Percentiles rank a stretch among this genome's conserved stretches.
phyloP scores from a whole-genome alignment of 2,329 filamentous ascomycete species.

The Dactylonectria estremocensis region DNA sequence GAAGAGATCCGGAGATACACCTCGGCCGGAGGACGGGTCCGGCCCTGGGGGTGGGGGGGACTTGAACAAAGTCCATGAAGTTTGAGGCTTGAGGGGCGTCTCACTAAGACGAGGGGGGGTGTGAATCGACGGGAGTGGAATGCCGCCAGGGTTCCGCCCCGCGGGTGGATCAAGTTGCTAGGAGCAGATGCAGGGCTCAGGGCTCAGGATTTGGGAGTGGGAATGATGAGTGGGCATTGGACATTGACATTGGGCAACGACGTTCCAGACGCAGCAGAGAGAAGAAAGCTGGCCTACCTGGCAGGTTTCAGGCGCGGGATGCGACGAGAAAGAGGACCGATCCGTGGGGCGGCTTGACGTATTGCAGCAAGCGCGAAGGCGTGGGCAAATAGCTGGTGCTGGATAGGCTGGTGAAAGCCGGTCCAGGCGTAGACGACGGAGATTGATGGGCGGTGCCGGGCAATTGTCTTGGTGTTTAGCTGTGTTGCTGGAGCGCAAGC shows the following conservation, averaged over 20 bases:
- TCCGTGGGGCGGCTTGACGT: conserved; percentile 22
- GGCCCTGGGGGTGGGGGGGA: conserved; percentile 40
- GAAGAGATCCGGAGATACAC: conserved; percentile 47
- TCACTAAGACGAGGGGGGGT: conserved; percentile 33
- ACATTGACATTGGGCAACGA: conserved; percentile 13
- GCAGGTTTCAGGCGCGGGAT: conserved; percentile 33
- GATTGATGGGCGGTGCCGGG: conserved; percentile 34
- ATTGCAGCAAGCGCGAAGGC: neutral
- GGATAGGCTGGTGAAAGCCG: conserved; percentile 4
- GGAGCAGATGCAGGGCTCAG: conserved; percentile 32
- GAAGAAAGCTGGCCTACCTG: conserved; percentile 40
- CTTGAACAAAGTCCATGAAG: conserved; percentile 26
- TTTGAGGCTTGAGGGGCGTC: conserved; percentile 28
- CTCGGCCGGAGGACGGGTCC: conserved; percentile 42
- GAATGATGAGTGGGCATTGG: neutral
- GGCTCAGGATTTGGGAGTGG: conserved; percentile 19
- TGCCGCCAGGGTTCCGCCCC: conserved; percentile 40
- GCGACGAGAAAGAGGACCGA: conserved; percentile 34
- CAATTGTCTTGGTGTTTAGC: conserved; percentile 1
- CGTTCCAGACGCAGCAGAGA: conserved; percentile 26
- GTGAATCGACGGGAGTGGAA: conserved; percentile 40
- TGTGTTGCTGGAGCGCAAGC: neutral
- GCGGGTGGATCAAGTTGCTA: conserved; percentile 39
- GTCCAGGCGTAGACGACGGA: conserved; percentile 25
- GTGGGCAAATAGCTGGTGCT: conserved; percentile 14